Conservation (phyloP, 1,284 basidiomycete species). For the Apiotrichum veenhuisii region DNA sequence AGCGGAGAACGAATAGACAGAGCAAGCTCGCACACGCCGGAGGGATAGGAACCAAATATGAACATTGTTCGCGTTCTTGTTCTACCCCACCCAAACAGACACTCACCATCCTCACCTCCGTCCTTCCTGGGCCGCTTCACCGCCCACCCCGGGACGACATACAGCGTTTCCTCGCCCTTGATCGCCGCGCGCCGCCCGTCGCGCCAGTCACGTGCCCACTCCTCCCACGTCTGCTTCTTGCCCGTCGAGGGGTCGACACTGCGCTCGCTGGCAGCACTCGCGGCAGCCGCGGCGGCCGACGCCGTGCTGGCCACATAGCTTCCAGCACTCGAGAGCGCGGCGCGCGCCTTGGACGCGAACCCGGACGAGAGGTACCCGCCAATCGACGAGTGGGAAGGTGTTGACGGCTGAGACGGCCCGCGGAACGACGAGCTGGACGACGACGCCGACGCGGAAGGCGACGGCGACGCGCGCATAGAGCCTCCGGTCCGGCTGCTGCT, state of each 20-base stretch:
- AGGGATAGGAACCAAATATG: too few species aligned
- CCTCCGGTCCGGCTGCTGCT: not conserved
- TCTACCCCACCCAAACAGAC: too few species aligned
- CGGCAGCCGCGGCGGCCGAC: not conserved
- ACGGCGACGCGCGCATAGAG: too few species aligned
- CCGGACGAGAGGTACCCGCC: slow-evolving; percentile 4
- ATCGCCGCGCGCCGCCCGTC: slow-evolving; percentile 1
- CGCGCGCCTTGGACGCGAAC: slow-evolving; percentile 16
- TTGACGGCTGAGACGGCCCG: not conserved
- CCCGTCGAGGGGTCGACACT: not conserved
- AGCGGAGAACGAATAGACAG: too few species aligned
- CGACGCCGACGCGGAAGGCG: too few species aligned
- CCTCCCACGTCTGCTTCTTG: slow-evolving; percentile 19
- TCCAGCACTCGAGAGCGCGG: slow-evolving; percentile 9
- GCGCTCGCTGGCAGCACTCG: slow-evolving; percentile 5
- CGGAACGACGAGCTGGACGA: not conserved
- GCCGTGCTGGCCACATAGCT: not conserved
- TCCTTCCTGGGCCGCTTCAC: slow-evolving; percentile 25
- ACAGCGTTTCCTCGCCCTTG: slow-evolving; percentile 25
- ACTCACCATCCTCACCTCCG: slow-evolving; percentile 17
- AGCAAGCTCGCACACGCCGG: too few species aligned
- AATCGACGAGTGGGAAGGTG: not conserved
- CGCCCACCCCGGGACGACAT: slow-evolving; percentile 43
- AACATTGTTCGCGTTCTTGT: too few species aligned
- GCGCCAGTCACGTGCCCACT: slow-evolving; percentile 19